A percentile compares a stretch with the other conserved stretches of the same genome.
Evolutionary conservation across 2,329 filamentous ascomycete genomes (phyloP).

Genomic region (Pseudonectria buxi): DNA sequence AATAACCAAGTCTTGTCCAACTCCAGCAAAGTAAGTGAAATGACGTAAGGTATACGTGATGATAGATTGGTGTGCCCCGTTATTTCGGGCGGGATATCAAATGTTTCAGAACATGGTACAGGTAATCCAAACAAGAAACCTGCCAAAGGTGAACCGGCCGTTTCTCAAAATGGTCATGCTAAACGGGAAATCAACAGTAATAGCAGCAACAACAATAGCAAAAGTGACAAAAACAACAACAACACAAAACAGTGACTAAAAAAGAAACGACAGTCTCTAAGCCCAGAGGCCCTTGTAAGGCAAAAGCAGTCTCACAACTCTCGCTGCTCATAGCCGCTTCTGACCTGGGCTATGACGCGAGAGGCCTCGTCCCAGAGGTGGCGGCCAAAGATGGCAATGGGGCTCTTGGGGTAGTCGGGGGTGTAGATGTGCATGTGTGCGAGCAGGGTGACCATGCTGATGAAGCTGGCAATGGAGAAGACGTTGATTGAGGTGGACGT

Average conservation of each 20-base stretch:
- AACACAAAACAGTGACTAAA: no score
- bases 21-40: not conserved
- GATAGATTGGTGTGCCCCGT: not conserved
- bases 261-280: no score
- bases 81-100: not conserved
- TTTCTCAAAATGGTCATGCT: not conserved
- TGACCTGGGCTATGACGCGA: constrained; percentile 22
- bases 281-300: no score
- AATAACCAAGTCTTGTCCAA: not conserved
- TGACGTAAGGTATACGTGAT: not conserved
- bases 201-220: no score
- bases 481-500: constrained; percentile 71
- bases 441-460: constrained; percentile 65
- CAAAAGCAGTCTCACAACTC: constrained; percentile 22
- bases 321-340: constrained; percentile 25
- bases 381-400: constrained; percentile 40
- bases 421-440: constrained; percentile 59
- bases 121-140: no score
- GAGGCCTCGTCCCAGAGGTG: constrained; percentile 30
- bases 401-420: constrained; percentile 54
- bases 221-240: no score
- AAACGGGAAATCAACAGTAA: not conserved
- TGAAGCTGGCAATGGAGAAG: constrained; percentile 69
- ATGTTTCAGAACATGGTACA: no score
- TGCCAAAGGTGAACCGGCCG: no score